Conservation (phyloP, 1,139 yeast genomes). For the Geotrichum macrosporum region DNA sequence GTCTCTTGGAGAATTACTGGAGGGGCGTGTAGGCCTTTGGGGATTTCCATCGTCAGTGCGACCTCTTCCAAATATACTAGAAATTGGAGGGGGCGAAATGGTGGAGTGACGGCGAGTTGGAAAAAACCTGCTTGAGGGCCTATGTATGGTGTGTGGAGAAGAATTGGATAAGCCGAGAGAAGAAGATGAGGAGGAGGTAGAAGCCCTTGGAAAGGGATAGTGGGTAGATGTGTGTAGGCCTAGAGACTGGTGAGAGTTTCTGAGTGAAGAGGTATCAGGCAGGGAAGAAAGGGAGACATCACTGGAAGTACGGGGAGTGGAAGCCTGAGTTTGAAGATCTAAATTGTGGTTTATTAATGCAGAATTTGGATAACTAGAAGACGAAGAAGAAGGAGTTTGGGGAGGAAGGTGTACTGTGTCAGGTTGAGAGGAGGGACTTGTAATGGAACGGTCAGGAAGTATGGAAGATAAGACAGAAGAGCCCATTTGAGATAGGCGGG, state of each 20-base stretch:
- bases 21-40: too few relatives aligned
- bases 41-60: background rate
- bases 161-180: background rate
- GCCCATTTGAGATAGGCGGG: slow-evolving; percentile 8
- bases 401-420: background rate
- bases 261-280: background rate
- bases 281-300: background rate
- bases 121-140: background rate
- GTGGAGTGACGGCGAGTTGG: background rate
- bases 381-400: background rate
- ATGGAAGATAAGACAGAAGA: slow-evolving; percentile 3
- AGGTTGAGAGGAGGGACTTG: background rate
- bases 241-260: background rate
- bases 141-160: background rate
- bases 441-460: background rate
- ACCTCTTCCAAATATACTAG: background rate
- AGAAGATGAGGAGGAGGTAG: background rate
- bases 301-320: background rate
- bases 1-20: too few relatives aligned
- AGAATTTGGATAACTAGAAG: background rate
- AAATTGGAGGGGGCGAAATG: background rate
- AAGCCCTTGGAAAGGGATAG: background rate
- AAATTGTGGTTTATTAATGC: background rate
- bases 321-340: background rate
- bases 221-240: background rate